Evolutionary conservation across 2,329 filamentous ascomycete species (phyloP).

Genomic region (Aspergillus hortae): DNA sequence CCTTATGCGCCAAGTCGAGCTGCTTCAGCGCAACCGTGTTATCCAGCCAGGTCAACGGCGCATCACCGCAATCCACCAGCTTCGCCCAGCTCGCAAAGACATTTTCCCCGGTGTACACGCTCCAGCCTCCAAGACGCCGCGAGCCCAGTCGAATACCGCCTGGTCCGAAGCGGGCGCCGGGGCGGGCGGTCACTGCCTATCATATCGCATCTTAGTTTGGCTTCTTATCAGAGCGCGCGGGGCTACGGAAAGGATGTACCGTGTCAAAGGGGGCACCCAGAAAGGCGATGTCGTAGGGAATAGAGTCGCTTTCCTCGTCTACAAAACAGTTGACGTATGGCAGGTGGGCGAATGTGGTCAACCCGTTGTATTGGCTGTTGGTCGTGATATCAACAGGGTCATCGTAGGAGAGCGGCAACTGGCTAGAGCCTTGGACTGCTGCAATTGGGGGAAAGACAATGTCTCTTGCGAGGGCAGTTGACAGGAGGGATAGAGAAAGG

Average conservation of each 20-base stretch:
- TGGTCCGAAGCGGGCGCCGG: conserved; percentile 53
- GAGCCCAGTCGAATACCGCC: conserved; percentile 51
- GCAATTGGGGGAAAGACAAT: conserved; percentile 28
- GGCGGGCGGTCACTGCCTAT: conserved; percentile 46
- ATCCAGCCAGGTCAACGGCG: conserved; percentile 50
- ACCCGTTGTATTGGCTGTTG: conserved; percentile 40
- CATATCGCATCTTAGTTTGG: background rate
- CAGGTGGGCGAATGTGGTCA: conserved; percentile 33
- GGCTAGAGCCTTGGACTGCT: conserved; percentile 15
- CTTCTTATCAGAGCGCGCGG: background rate
- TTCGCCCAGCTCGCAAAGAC: conserved; percentile 48
- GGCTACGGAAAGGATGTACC: conserved; percentile 14
- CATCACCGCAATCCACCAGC: conserved; percentile 55
- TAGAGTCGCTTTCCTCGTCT: conserved; percentile 12
- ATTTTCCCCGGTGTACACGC: conserved; percentile 50
- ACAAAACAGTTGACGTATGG: conserved; percentile 30
- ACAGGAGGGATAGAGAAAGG: background rate
- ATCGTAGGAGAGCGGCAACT: conserved; percentile 15
- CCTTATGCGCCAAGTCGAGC: conserved; percentile 49
- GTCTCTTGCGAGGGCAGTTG: conserved; percentile 13
- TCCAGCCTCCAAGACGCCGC: conserved; percentile 46
- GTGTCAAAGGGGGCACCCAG: conserved; percentile 53
- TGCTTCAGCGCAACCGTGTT: conserved; percentile 55
- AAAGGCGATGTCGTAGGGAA: conserved; percentile 40
- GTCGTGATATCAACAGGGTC: conserved; percentile 41